phyloP scores from a whole-genome alignment of 2,329 filamentous ascomycete genomes.

The Fusarium beomiforme region DNA sequence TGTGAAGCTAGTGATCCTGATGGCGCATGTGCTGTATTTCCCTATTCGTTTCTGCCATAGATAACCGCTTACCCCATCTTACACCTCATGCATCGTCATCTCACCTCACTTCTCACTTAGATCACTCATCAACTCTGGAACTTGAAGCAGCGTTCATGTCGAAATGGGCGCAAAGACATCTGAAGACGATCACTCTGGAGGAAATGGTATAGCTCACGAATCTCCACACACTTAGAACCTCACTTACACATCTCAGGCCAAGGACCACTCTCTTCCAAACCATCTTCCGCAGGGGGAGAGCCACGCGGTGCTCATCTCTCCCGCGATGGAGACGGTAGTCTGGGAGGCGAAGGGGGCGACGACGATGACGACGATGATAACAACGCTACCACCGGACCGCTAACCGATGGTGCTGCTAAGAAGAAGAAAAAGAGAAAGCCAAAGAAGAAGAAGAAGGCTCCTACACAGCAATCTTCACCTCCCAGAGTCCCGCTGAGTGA shows the following conservation, averaged over 20 bases:
- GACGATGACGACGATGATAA: constrained; percentile 45
- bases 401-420: constrained; percentile 27
- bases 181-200: constrained; percentile 48
- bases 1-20: background rate
- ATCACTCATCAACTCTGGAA: background rate
- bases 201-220: constrained; percentile 43
- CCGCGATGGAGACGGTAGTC: constrained; percentile 54
- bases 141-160: constrained; percentile 39
- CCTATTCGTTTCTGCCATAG: constrained; percentile 16
- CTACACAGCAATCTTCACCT: constrained; percentile 45
- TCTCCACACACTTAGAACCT: background rate
- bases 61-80: constrained; percentile 15
- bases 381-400: constrained; percentile 35
- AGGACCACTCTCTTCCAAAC: constrained; percentile 28
- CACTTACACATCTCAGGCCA: constrained; percentile 28
- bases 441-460: constrained; percentile 43
- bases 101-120: background rate
- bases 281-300: constrained; percentile 49
- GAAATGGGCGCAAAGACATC: constrained; percentile 54
- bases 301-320: constrained; percentile 53
- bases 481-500: constrained; percentile 47
- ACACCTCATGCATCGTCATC: background rate
- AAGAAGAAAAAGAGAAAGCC: constrained; percentile 44
- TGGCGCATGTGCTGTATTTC: constrained; percentile 2
- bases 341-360: constrained; percentile 47